A percentile compares a stretch with the other conserved stretches of the same genome.
phyloP scores from a whole-genome alignment of 352 stramenopile genomes.

The Pilasporangium apinafurcum region DNA sequence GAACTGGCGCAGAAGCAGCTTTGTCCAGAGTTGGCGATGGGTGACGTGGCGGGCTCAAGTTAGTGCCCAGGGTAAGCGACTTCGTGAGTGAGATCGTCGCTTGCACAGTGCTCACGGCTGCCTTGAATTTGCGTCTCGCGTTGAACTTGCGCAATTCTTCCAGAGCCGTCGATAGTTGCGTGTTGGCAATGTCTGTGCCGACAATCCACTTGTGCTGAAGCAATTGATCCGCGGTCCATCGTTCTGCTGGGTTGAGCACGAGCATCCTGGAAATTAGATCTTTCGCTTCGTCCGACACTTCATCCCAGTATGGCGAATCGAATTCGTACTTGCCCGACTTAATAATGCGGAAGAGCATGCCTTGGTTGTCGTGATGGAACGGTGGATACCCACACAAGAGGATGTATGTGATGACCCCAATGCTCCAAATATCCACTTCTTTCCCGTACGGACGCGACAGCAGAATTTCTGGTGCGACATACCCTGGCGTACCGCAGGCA shows the following conservation, averaged over 20 bases:
- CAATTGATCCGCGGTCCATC: constrained; percentile 67
- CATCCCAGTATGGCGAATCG: constrained; percentile 77
- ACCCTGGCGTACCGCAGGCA: constrained; percentile 67
- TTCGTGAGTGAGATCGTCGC: constrained; percentile 76
- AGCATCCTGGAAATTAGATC: constrained; percentile 90
- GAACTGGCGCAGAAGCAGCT: too few species aligned
- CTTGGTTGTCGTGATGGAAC: constrained; percentile 90
- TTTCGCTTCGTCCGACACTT: constrained; percentile 68
- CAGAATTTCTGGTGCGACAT: constrained; percentile 83
- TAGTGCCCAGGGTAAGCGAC: constrained; percentile 38
- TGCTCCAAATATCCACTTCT: constrained; percentile 85
- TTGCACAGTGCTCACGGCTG: constrained; percentile 88
- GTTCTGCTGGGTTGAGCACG: constrained; percentile 73
- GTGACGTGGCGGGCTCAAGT: too few species aligned
- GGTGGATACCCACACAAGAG: constrained; percentile 80
- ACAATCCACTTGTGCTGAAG: constrained; percentile 89
- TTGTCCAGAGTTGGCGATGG: too few species aligned
- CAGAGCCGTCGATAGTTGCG: constrained; percentile 83
- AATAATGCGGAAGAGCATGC: constrained; percentile 75
- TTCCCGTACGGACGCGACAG: constrained; percentile 69
- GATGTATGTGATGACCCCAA: constrained; percentile 89
- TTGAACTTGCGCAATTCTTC: constrained; percentile 91
- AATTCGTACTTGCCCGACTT: constrained; percentile 66
- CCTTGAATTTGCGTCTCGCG: constrained; percentile 92
- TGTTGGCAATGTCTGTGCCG: constrained; percentile 46